A percentile compares a stretch with the other conserved stretches of the same genome.
These are phyloP conservation scores for Sinapis alba DNA, from an alignment of 441 rosid genomes.

Conservation along the genomic window DNA sequence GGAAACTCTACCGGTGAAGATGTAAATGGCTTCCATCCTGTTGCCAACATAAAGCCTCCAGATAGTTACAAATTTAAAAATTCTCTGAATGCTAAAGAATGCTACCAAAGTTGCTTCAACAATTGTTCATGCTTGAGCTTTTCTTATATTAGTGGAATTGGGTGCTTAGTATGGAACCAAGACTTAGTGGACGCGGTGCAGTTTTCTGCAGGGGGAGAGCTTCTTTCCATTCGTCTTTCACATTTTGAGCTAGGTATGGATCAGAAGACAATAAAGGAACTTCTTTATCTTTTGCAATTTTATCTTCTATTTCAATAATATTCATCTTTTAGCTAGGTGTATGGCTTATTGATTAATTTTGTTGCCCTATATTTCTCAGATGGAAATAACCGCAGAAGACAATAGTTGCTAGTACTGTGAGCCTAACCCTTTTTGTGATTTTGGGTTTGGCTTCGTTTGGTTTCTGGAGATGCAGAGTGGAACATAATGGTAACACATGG, in stretches of 20 bases:
- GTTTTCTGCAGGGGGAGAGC: background rate
- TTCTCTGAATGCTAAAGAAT: conserved; percentile 21
- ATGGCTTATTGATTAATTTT: background rate
- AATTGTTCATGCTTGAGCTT: conserved; percentile 70
- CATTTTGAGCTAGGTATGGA: conserved; percentile 61
- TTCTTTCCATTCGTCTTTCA: conserved; percentile 48
- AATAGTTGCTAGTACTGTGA: background rate
- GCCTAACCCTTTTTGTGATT: conserved; percentile 8
- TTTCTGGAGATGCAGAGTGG: conserved; percentile 20
- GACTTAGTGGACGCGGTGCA: background rate
- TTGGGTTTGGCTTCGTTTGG: background rate
- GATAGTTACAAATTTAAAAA: conserved; percentile 46
- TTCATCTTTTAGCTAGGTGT: background rate
- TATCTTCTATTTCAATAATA: background rate
- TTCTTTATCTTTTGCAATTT: background rate
- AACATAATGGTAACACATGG: conserved; percentile 16
- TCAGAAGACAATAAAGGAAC: background rate
- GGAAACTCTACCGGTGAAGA: conserved; percentile 9
- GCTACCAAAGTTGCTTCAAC: conserved; percentile 45
- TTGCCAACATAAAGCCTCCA: conserved; percentile 62
- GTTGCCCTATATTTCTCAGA: background rate
- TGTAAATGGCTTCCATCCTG: conserved; percentile 40
- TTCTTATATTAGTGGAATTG: conserved; percentile 41
- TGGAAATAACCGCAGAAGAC: conserved; percentile 11
- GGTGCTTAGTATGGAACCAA: background rate